Base-by-base conservation (phyloP, 371 early-diverging fungal genomes). In the Mortierella sp. region DNA sequence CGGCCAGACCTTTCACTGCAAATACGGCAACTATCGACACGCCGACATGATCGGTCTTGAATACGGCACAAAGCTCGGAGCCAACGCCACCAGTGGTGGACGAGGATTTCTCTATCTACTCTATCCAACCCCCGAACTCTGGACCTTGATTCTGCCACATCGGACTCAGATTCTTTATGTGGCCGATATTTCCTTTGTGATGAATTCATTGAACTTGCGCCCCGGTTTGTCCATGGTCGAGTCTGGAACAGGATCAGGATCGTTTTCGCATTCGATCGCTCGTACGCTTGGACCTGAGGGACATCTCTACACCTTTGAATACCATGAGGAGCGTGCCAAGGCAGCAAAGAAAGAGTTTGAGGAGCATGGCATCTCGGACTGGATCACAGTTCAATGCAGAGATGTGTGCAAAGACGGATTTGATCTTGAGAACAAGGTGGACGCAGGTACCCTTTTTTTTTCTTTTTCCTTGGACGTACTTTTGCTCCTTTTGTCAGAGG, bases 221-320 rank as follows among this genome's bases (percentile, higher is more conserved):
- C 97, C 97, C 5, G 98, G 99, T 25, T 85, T 87, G 57, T 84
- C 87, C 23, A 92, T 98, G 66, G 88, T 98, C 46, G 99, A 98
- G 82, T 92, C 94, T n/a, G 97, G 98, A 21, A 98, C 99, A 14
- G 99, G 99, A 25, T 93, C 93, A 47, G 99, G 97, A 7, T 98
- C 98, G 25, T 97, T 98, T 66, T 95, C 97, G 7, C 99, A 98
- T 74, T 94, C 96, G 4, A 88, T 97, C 47, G 95, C 93, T 5
- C 88, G 98, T 26, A 91, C 95, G 0, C 85, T 98, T 60, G 94
- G 92, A 5, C 95, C 96, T 0, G 86, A 84, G 0, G 98, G 98
- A 7, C 92, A 92, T 64, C 73, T 98, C 30, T 96, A 93, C 82
- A 93, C 97, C 6, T 98, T 96, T 69, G 99, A 98, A 83, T 98